Percentiles rank a stretch among this genome's conserved stretches.
phyloP scores from a whole-genome alignment of 2,329 filamentous ascomycete species.

The Corinectria fuckeliana region DNA sequence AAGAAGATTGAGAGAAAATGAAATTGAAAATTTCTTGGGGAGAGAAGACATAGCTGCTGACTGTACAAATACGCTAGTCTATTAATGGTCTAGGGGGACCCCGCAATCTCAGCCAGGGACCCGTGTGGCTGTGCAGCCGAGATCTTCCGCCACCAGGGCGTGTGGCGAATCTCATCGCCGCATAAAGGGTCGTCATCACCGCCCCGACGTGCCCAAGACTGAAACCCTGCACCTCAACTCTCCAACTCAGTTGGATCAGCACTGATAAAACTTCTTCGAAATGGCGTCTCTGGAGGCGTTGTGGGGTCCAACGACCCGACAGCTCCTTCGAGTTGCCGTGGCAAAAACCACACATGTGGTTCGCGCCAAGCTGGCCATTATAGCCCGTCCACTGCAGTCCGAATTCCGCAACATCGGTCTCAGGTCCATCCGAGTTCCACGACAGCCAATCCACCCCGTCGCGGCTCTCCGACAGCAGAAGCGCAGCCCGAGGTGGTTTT shows the following conservation, averaged over 20 bases:
- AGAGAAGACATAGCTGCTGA: conserved; percentile 34
- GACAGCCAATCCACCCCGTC: conserved; percentile 62
- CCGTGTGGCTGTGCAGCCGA: conserved; percentile 46
- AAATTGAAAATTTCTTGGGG: conserved; percentile 36
- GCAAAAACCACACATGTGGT: conserved; percentile 58
- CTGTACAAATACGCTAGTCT: conserved; percentile 37
- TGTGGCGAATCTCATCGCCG: conserved; percentile 39
- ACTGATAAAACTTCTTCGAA: conserved; percentile 40
- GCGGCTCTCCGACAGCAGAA: conserved; percentile 58
- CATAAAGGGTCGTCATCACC: conserved; percentile 34
- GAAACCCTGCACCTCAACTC: conserved; percentile 28
- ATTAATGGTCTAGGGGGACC: conserved; percentile 19
- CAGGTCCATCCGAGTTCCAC: conserved; percentile 46
- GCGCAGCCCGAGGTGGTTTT: conserved; percentile 54
- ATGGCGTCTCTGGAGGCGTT: conserved; percentile 65
- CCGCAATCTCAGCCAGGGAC: conserved; percentile 34
- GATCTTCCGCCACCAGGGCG: conserved; percentile 30
- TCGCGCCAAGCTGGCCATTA: conserved; percentile 55
- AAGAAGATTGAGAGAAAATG: conserved; percentile 26
- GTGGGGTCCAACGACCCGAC: conserved; percentile 63
- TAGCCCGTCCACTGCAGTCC: conserved; percentile 52
- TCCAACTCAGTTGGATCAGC: conserved; percentile 28
- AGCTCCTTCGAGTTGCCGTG: conserved; percentile 60
- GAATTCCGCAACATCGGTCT: conserved; percentile 55
- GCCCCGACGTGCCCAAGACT: conserved; percentile 13